phyloP scores from a whole-genome alignment of 371 early-diverging fungal genomes.

The Lichtheimia ramosa region DNA sequence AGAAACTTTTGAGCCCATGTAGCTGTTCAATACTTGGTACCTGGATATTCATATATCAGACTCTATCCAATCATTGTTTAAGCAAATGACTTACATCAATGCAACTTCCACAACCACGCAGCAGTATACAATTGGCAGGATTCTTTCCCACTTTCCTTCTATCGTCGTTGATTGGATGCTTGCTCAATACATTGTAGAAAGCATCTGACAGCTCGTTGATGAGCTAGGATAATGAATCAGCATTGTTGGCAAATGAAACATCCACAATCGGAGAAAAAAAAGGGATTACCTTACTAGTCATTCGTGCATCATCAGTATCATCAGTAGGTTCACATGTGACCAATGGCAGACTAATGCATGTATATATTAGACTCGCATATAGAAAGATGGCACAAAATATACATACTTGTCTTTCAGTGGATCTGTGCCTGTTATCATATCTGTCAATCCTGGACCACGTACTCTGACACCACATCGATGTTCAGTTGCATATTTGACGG shows the following conservation, averaged over 20 bases:
- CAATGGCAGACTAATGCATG: conserved; percentile 27
- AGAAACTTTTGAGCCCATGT: conserved; percentile 44
- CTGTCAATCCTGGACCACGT: conserved; percentile 45
- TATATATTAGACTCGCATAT: not conserved
- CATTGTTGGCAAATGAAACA: not conserved
- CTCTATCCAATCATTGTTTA: not conserved
- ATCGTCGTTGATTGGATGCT: conserved; percentile 46
- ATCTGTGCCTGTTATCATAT: conserved; percentile 56
- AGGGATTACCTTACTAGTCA: conserved; percentile 42
- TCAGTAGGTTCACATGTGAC: conserved; percentile 39
- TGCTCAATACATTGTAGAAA: conserved; percentile 24
- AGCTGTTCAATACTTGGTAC: conserved; percentile 41
- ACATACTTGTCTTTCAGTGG: conserved; percentile 52
- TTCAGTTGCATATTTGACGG: conserved; percentile 20
- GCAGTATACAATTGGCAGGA: conserved; percentile 50
- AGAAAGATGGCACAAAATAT: not conserved
- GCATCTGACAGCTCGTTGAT: conserved; percentile 46
- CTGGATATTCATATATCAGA: conserved; percentile 1
- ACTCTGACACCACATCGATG: conserved; percentile 31
- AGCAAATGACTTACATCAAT: conserved; percentile 24
- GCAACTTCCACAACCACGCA: conserved; percentile 49
- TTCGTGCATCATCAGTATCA: conserved; percentile 29
- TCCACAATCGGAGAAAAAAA: not conserved
- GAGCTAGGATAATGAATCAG: conserved; percentile 18
- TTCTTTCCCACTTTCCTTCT: conserved; percentile 31